Percentiles rank a stretch among this genome's conserved stretches.
Conservation (phyloP, 2,329 filamentous ascomycete genomes). For the Emmonsia crescens region DNA sequence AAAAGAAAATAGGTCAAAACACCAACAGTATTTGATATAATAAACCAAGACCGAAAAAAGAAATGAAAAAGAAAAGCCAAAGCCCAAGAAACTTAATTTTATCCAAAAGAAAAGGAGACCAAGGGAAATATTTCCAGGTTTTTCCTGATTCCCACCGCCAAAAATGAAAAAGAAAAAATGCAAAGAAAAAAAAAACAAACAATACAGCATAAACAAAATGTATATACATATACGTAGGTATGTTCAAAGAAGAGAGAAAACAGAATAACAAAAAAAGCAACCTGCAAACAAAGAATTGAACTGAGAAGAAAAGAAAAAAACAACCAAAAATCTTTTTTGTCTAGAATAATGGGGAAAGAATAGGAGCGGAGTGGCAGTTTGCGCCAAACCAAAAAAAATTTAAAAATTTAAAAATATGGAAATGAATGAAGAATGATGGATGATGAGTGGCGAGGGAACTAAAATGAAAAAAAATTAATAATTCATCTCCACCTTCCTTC, state of each 20-base stretch:
- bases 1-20: conserved; percentile 2
- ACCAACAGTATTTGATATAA: not conserved
- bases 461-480: not conserved
- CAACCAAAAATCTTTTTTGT: conserved; percentile 1
- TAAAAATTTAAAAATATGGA: no score
- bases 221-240: not conserved
- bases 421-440: not conserved
- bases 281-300: conserved; percentile 2
- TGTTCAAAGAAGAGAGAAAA: not conserved
- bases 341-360: not conserved
- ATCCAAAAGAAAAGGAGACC: not conserved
- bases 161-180: not conserved
- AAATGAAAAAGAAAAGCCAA: not conserved
- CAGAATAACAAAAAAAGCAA: not conserved
- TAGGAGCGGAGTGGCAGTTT: not conserved
- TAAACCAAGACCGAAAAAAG: not conserved
- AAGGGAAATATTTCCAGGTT: not conserved
- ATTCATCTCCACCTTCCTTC: not conserved
- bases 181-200: not conserved
- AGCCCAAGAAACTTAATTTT: not conserved
- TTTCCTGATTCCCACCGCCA: not conserved
- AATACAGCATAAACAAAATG: not conserved
- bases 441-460: not conserved
- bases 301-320: not conserved
- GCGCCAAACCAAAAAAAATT: not conserved